A percentile compares a stretch with the other conserved stretches of the same genome.
Conservation (phyloP, 495 filamentous ascomycete genomes). For the Tuber borchii region DNA sequence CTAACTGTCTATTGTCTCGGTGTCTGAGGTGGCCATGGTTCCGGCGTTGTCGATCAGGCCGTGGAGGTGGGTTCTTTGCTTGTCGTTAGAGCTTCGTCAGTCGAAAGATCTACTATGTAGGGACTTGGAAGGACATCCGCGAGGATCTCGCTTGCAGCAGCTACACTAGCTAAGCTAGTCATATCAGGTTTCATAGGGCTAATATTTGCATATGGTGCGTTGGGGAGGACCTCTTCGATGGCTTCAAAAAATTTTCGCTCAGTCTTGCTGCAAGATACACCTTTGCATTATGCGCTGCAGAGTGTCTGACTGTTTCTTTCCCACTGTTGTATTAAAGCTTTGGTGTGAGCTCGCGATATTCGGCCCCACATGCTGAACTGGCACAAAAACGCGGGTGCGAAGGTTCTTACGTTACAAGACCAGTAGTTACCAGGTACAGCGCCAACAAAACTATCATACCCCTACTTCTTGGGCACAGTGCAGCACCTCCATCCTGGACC, state of each 20-base stretch:
- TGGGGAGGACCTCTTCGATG: slow-evolving; percentile 23
- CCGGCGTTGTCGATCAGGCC: slow-evolving; percentile 66
- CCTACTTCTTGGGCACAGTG: too few relatives aligned
- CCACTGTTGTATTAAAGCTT: slow-evolving; percentile 30
- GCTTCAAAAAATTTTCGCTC: slow-evolving; percentile 30
- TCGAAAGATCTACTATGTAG: neutral
- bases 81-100: neutral
- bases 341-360: neutral
- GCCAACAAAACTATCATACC: too few relatives aligned
- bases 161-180: slow-evolving; percentile 22
- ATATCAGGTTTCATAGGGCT: slow-evolving; percentile 32
- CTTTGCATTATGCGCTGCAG: slow-evolving; percentile 48
- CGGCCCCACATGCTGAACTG: neutral
- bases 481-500: too few relatives aligned
- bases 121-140: slow-evolving; percentile 7
- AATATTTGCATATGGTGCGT: slow-evolving; percentile 25
- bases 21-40: slow-evolving; percentile 53
- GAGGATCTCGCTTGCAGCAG: slow-evolving; percentile 11
- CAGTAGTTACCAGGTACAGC: slow-evolving; percentile 48
- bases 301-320: slow-evolving; percentile 47
- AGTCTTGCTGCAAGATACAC: slow-evolving; percentile 53
- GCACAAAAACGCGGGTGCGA: neutral
- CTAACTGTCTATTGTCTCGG: slow-evolving; percentile 12
- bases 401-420: slow-evolving; percentile 48
- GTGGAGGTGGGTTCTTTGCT: slow-evolving; percentile 46